These are phyloP conservation scores for Orychophragmus violaceus DNA, from an alignment of 345 rosid species.

Conservation along the genomic window DNA sequence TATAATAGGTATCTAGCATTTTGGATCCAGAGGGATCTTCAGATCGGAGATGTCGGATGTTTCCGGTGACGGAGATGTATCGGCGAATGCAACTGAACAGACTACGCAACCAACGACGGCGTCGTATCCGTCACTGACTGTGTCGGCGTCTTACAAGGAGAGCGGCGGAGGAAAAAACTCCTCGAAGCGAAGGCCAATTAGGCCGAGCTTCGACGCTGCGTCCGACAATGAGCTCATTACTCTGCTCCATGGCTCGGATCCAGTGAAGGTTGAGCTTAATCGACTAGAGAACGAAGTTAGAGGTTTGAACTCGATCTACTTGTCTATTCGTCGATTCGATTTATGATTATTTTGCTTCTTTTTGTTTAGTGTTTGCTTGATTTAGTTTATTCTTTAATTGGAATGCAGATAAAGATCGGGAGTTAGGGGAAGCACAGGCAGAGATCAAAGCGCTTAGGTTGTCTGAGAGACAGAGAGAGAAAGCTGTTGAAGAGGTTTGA, in stretches of 20 bases:
- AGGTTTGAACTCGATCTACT: slow-evolving; percentile 74
- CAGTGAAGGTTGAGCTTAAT: slow-evolving; percentile 96
- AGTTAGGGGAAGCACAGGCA: slow-evolving; percentile 86
- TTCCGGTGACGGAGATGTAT: slow-evolving; percentile 26
- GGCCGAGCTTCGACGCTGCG: slow-evolving; percentile 80
- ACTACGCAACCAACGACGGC: background rate
- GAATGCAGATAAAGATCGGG: slow-evolving; percentile 89
- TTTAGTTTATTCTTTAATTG: background rate
- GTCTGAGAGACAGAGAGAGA: slow-evolving; percentile 87
- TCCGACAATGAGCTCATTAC: slow-evolving; percentile 83
- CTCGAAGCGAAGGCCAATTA: slow-evolving; percentile 56
- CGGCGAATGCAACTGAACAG: slow-evolving; percentile 10
- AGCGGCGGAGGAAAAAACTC: slow-evolving; percentile 48
- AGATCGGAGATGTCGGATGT: slow-evolving; percentile 34
- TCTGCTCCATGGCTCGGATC: slow-evolving; percentile 96
- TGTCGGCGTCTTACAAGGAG: slow-evolving; percentile 73
- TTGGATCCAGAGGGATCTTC: slow-evolving; percentile 5
- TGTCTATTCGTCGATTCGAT: slow-evolving; percentile 29
- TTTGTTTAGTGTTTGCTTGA: background rate
- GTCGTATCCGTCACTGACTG: slow-evolving; percentile 38
- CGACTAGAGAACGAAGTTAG: slow-evolving; percentile 97
- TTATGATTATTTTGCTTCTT: background rate
- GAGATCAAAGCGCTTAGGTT: slow-evolving; percentile 88
- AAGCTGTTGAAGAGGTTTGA: slow-evolving; percentile 94
- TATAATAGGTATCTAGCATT: background rate